A percentile compares a stretch with the other conserved stretches of the same genome.
Conservation (phyloP, 495 filamentous ascomycete species). For the Talaromyces ruber region DNA sequence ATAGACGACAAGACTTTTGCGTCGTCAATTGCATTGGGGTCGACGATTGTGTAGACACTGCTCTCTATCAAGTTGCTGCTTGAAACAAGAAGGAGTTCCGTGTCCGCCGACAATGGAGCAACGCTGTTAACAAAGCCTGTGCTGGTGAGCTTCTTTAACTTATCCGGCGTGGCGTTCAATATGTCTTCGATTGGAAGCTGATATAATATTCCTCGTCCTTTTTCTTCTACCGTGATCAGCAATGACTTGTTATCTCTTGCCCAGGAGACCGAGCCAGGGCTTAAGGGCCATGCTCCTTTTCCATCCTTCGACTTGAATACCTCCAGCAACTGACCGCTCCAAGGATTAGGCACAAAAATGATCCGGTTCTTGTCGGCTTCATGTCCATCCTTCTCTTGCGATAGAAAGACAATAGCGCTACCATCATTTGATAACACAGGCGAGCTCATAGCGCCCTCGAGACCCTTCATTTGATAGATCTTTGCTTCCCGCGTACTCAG, state of each 20-base stretch:
- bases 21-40: constrained; percentile 35
- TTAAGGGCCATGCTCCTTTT: constrained; percentile 57
- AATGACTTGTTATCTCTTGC: constrained; percentile 55
- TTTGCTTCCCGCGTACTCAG: constrained; percentile 34
- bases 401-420: constrained; percentile 65
- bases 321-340: constrained; percentile 48
- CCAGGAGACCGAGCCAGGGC: constrained; percentile 59
- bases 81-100: constrained; percentile 52
- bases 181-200: constrained; percentile 48
- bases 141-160: constrained; percentile 48
- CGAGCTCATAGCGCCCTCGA: constrained; percentile 64
- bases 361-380: constrained; percentile 83
- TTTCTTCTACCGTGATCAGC: constrained; percentile 58
- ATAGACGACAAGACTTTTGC: constrained; percentile 51
- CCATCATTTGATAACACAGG: constrained; percentile 74
- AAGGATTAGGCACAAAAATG: constrained; percentile 54
- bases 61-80: constrained; percentile 62
- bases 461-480: constrained; percentile 25
- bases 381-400: constrained; percentile 74
- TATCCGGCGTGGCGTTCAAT: constrained; percentile 36
- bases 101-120: constrained; percentile 37
- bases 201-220: constrained; percentile 55
- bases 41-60: constrained; percentile 53
- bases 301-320: constrained; percentile 55
- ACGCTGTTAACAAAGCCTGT: constrained; percentile 54